Percentiles rank a stretch among this genome's conserved stretches.
Conservation (phyloP, 345 rosid genomes). For the Populus deltoides region DNA sequence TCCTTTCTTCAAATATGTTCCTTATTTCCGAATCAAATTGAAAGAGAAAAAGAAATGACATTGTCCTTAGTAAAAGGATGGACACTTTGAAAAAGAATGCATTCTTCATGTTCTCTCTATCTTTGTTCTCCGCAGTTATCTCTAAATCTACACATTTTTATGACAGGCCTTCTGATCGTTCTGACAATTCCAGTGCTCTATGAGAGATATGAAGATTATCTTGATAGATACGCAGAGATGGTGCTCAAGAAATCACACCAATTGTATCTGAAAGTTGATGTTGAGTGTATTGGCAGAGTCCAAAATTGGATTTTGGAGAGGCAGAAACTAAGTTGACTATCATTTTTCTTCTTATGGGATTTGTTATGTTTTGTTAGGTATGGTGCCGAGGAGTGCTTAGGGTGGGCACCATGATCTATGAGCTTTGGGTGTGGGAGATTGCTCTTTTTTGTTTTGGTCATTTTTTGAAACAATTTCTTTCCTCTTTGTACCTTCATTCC, state of each 20-base stretch:
- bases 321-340: constrained; percentile 55
- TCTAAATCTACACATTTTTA: not conserved
- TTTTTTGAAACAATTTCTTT: constrained; percentile 11
- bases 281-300: constrained; percentile 33
- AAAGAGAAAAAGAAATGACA: not conserved
- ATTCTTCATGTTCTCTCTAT: not conserved
- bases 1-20: not conserved
- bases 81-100: not conserved
- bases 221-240: constrained; percentile 41
- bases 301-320: constrained; percentile 49
- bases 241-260: constrained; percentile 35
- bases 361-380: not conserved
- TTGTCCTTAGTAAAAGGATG: too few relatives aligned
- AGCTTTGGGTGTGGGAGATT: constrained; percentile 17
- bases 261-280: constrained; percentile 45
- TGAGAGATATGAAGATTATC: constrained; percentile 55
- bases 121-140: not conserved
- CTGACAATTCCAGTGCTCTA: constrained; percentile 75
- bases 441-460: not conserved
- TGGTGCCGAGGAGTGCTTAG: constrained; percentile 9
- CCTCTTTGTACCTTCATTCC: constrained; percentile 26
- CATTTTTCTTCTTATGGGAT: not conserved
- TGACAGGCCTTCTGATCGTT: constrained; percentile 59
- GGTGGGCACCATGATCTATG: constrained; percentile 1
- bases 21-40: not conserved